A percentile compares a stretch with the other conserved stretches of the same genome.
phyloP scores from a whole-genome alignment of 257 asterid genomes.

The Solanum paucissectum region DNA sequence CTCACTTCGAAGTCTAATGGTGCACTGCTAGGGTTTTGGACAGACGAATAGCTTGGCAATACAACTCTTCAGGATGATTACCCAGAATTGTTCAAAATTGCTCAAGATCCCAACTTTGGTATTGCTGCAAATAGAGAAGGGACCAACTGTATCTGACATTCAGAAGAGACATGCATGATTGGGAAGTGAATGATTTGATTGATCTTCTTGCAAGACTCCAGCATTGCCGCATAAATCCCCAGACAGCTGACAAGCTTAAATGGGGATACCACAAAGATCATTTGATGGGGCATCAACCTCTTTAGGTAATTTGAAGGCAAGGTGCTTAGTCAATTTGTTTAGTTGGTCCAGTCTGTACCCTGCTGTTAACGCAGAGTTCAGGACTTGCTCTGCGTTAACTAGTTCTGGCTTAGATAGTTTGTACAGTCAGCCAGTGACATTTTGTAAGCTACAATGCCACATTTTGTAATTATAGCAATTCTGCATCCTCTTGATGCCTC shows the following conservation, averaged over 20 bases:
- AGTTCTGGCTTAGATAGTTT: not conserved
- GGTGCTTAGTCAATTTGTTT: not conserved
- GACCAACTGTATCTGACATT: not conserved
- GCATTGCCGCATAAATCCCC: not conserved
- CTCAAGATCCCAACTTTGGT: not conserved
- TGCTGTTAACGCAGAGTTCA: not conserved
- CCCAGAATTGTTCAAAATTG: not conserved
- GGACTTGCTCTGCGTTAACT: not conserved
- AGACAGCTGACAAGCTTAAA: not conserved
- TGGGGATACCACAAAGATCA: not conserved
- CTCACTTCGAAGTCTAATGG: not conserved
- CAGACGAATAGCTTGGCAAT: not conserved
- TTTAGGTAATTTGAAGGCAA: not conserved
- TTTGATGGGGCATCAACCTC: not conserved
- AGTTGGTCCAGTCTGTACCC: not conserved
- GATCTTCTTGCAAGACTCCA: not conserved
- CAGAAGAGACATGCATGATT: not conserved
- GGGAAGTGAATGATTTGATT: not conserved
- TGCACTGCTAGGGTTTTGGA: not conserved
- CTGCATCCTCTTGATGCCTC: not conserved
- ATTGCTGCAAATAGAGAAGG: not conserved
- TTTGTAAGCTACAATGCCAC: not conserved
- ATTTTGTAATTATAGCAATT: not conserved
- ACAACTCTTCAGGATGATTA: not conserved
- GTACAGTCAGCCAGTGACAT: not conserved